phyloP scores from a whole-genome alignment of 2,329 filamentous ascomycete genomes.

The Colletotrichum sp. region DNA sequence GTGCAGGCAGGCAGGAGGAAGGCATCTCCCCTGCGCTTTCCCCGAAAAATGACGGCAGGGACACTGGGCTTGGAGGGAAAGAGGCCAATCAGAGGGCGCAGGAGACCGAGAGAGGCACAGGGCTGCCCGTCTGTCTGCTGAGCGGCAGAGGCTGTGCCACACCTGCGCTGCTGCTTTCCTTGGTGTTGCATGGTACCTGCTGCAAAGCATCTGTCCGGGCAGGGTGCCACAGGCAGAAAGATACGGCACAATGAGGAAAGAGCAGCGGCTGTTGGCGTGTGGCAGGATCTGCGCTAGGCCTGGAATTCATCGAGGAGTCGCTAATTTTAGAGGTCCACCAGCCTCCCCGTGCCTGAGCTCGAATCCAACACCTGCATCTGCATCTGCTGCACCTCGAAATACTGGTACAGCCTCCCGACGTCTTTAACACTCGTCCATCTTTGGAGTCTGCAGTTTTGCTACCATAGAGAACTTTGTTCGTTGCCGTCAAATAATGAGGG shows the following conservation, averaged over 20 bases:
- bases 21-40: slow-evolving; percentile 1
- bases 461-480: rapidly evolving
- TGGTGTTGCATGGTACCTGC: not conserved
- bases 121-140: not conserved
- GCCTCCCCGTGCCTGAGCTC: not conserved
- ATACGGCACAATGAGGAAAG: not conserved
- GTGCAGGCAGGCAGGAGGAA: not conserved
- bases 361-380: not conserved
- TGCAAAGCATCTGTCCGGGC: not conserved
- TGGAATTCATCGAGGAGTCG: not conserved
- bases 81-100: not conserved
- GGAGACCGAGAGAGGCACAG: not conserved
- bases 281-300: not conserved
- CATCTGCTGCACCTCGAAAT: not conserved
- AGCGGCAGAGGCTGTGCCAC: not conserved
- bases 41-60: not conserved
- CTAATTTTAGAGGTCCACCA: slow-evolving; percentile 2
- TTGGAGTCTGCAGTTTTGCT: not conserved
- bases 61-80: not conserved
- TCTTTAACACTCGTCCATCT: not conserved
- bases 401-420: not conserved
- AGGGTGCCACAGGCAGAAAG: not conserved
- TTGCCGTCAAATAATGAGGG: not conserved
- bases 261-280: not conserved
- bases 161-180: not conserved